Evolutionary conservation across 176 grass and related monocot genomes (phyloP), one percentile per base, ranked within the genome.

Genomic region (Phragmites australis): DNA sequence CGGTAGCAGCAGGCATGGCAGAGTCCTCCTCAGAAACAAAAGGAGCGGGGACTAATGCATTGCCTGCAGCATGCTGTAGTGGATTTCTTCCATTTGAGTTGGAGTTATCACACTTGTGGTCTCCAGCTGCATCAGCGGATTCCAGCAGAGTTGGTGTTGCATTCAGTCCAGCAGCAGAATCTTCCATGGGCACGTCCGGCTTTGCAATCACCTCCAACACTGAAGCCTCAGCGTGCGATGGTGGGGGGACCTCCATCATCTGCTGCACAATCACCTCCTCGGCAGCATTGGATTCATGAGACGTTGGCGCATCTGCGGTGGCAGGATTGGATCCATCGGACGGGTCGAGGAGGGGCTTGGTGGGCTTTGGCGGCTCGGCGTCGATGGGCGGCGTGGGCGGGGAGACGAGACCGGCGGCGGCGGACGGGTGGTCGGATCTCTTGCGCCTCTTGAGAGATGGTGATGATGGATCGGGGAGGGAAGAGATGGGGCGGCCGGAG

Each of bases 381-480:
- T 90, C 74, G 53, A 83, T 60, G 17, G 84, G 88, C n/a, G 88
- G 80, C 62, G 74, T 87, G 60, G 75, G 58, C 26, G 84, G 74
- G 74, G 61, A 87, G 57, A 79, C 67, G 2, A 74, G 80, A 90
- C 87, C 79, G 68, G 76, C 13, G 59, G 76, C 58, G 59, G 29
- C 46, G 18, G 46, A 17, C 8, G 69, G 30, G 8, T 57, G 29
- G 14, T 75, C 75, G 31, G 87, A 85, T 89, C 87, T 64, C 75
- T 78, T 90, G 45, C 80, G n/a, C 46, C 74, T 79, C 84, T 90
- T 90, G 74, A 66, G 30, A 41, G 76, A 79, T 39, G 61, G 5
- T 31, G 68, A 13, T 6, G 55, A 42, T 18, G 51, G 42, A 8
- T 48, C 72, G 17, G 70, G 50, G 48, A 49, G 51, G 78, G 58